A percentile compares a stretch with the other conserved stretches of the same genome.
These are phyloP conservation scores for Stromatinia cepivora DNA, from an alignment of 2,329 filamentous ascomycete genomes.

Conservation along the genomic window DNA sequence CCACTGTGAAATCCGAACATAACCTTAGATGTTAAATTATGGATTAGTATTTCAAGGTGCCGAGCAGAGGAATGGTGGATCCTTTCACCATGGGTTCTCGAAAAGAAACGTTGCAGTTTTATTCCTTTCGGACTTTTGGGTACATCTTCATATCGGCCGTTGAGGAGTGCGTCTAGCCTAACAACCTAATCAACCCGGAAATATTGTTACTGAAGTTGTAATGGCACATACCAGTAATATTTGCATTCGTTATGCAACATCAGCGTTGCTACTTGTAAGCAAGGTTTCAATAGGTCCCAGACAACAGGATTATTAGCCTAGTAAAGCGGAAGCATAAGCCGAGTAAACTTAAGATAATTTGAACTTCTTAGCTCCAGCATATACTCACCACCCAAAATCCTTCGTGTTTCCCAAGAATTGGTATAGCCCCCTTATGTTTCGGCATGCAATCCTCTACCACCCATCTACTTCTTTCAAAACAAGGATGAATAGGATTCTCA, in stretches of 20 bases:
- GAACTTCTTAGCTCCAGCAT: background rate
- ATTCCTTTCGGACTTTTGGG: background rate
- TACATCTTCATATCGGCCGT: background rate
- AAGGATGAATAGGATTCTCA: conserved; percentile 19
- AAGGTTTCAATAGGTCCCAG: conserved; percentile 5
- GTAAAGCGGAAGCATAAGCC: background rate
- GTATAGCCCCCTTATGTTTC: conserved; percentile 19
- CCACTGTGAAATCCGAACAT: conserved; percentile 7
- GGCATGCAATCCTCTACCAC: conserved; percentile 20
- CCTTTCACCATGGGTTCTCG: background rate
- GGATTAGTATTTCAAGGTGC: background rate
- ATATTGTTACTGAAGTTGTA: no score
- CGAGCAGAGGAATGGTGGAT: background rate
- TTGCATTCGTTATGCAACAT: conserved; percentile 10
- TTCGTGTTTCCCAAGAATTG: conserved; percentile 17
- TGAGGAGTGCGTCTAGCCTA: conserved; percentile 12
- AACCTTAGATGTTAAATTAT: background rate
- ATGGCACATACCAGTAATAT: conserved; percentile 3
- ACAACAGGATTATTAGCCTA: conserved; percentile 6
- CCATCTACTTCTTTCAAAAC: conserved; percentile 20
- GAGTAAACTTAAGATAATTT: no score
- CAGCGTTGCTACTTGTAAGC: conserved; percentile 10
- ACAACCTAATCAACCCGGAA: background rate
- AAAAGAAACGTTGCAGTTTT: conserved; percentile 2
- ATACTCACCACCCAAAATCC: conserved; percentile 28